These are phyloP conservation scores for Gamsiella multidivaricata DNA, from an alignment of 192 early-diverging fungal species.

Conservation along the genomic window DNA sequence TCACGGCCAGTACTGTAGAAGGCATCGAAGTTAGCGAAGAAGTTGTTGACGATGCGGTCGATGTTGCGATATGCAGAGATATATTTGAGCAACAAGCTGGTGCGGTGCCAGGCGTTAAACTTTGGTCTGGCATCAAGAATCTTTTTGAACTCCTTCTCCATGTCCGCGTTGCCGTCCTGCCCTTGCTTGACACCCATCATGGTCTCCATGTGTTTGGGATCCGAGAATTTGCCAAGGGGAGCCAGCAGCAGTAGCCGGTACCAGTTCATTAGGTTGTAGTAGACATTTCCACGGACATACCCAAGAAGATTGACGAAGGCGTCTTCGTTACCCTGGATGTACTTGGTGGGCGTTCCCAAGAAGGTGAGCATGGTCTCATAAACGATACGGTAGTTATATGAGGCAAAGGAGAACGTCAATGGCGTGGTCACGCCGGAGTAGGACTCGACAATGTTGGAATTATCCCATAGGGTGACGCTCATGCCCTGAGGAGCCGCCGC, in stretches of 20 bases:
- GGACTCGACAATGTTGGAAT: slow-evolving; percentile 54
- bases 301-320: slow-evolving; percentile 44
- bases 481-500: slow-evolving; percentile 49
- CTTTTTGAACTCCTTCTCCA: slow-evolving; percentile 52
- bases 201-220: slow-evolving; percentile 53
- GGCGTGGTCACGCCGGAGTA: slow-evolving; percentile 52
- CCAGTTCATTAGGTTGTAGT: slow-evolving; percentile 56
- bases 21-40: slow-evolving; percentile 47
- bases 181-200: slow-evolving; percentile 57
- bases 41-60: slow-evolving; percentile 44
- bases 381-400: slow-evolving; percentile 51
- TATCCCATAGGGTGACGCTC: slow-evolving; percentile 49
- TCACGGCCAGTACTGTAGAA: slow-evolving; percentile 42
- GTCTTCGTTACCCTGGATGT: slow-evolving; percentile 37
- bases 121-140: slow-evolving; percentile 34
- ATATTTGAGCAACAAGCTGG: slow-evolving; percentile 34
- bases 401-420: slow-evolving; percentile 47
- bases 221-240: slow-evolving; percentile 50
- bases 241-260: slow-evolving; percentile 42
- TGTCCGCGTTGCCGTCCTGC: slow-evolving; percentile 47
- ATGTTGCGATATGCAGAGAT: slow-evolving; percentile 51
- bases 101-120: slow-evolving; percentile 45
- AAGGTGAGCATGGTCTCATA: slow-evolving; percentile 49
- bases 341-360: slow-evolving; percentile 41
- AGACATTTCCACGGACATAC: slow-evolving; percentile 48